Conservation (phyloP, 805 yeast genomes). For the Barnettozyma sucrosica region DNA sequence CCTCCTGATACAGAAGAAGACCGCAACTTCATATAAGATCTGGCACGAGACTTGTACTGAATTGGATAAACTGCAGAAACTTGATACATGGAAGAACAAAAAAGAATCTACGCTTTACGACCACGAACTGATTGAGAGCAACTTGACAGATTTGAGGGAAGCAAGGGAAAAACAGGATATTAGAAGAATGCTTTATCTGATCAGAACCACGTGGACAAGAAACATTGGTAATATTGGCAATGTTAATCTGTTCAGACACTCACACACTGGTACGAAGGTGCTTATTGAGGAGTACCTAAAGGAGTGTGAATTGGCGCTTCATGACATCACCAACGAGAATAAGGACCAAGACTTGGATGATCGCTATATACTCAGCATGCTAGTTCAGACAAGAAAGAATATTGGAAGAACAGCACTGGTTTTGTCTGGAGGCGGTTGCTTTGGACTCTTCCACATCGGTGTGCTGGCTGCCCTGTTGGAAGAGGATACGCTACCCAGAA, state of each 20-base stretch:
- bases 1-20: conserved; percentile 38
- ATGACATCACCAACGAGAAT: conserved; percentile 15
- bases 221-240: conserved; percentile 87
- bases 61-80: conserved; percentile 60
- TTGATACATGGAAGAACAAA: conserved; percentile 66
- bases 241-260: conserved; percentile 66
- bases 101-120: conserved; percentile 69
- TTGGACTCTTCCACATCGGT: conserved; percentile 91
- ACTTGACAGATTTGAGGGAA: conserved; percentile 48
- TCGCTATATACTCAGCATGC: conserved; percentile 63
- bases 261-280: conserved; percentile 79
- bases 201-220: conserved; percentile 81
- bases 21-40: conserved; percentile 46
- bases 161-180: conserved; percentile 58
- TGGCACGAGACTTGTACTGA: conserved; percentile 64
- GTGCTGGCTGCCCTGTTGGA: conserved; percentile 77
- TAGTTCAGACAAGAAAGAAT: conserved; percentile 82
- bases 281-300: conserved; percentile 76
- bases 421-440: conserved; percentile 93
- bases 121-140: conserved; percentile 47
- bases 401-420: conserved; percentile 93
- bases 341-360: conserved; percentile 46
- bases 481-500: conserved; percentile 70
- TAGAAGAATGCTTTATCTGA: conserved; percentile 57
- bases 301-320: conserved; percentile 61